Percentiles rank a stretch among this genome's conserved stretches.
Conservation (phyloP, 2,329 filamentous ascomycete genomes). For the Penicillium sp. region DNA sequence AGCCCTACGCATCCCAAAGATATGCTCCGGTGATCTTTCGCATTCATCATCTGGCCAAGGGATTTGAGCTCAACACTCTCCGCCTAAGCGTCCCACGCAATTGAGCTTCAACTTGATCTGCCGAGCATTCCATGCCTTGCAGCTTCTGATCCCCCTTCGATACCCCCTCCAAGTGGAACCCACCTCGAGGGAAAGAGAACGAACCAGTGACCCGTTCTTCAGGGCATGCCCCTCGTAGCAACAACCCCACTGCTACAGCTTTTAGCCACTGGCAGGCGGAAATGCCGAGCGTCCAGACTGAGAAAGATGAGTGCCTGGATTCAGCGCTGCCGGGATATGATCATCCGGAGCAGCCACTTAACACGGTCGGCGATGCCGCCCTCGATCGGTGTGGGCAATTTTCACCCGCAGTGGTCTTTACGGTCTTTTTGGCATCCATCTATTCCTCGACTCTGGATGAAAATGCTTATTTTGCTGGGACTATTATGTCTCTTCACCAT, state of each 20-base stretch:
- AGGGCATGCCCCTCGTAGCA: conserved; percentile 22
- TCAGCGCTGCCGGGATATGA: conserved; percentile 26
- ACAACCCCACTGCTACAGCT: conserved; percentile 10
- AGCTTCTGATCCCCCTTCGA: conserved; percentile 16
- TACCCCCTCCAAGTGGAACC: conserved; percentile 11
- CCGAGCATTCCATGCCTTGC: conserved; percentile 27
- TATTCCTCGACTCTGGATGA: conserved; percentile 29
- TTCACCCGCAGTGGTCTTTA: conserved; percentile 22
- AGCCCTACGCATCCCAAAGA: background rate
- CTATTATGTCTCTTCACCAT: conserved; percentile 26
- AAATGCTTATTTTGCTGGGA: conserved; percentile 27
- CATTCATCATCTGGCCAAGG: conserved; percentile 14
- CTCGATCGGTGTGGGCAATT: conserved; percentile 17
- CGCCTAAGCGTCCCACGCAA: background rate
- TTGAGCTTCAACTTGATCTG: conserved; percentile 7
- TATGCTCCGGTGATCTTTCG: conserved; percentile 14
- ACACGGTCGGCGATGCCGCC: conserved; percentile 27
- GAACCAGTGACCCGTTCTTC: conserved; percentile 25
- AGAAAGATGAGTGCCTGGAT: conserved; percentile 30
- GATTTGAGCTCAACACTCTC: background rate
- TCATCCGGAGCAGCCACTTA: conserved; percentile 28
- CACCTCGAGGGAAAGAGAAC: conserved; percentile 2
- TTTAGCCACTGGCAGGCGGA: conserved; percentile 19
- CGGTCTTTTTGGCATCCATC: conserved; percentile 21
- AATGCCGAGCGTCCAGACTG: conserved; percentile 25